Conservation (phyloP, 495 filamentous ascomycete genomes). For the Aspergillus haitiensis region DNA sequence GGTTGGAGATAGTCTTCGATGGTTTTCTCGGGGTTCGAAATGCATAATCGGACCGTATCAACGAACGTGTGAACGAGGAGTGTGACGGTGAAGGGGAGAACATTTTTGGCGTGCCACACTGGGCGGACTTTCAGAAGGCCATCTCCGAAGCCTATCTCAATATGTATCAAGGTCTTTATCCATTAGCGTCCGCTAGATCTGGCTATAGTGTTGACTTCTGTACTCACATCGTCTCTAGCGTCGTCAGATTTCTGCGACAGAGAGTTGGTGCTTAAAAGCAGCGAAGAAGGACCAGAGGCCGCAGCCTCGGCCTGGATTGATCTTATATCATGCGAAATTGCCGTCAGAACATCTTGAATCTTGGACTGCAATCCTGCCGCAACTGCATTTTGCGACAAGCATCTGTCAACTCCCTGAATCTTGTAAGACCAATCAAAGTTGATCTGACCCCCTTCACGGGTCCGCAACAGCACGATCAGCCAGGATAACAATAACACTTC, state of each 20-base stretch:
- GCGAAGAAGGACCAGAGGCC: conserved; percentile 11
- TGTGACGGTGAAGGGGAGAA: conserved; percentile 36
- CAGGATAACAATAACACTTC: conserved; percentile 46
- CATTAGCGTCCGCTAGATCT: neutral
- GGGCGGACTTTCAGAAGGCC: conserved; percentile 30
- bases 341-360: conserved; percentile 22
- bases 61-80: conserved; percentile 32
- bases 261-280: conserved; percentile 36
- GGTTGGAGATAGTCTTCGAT: conserved; percentile 32
- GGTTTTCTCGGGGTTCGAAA: conserved; percentile 23
- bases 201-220: neutral
- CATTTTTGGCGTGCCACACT: conserved; percentile 30
- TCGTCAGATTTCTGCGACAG: conserved; percentile 23
- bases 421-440: conserved; percentile 42
- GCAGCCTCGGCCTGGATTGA: conserved; percentile 1
- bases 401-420: neutral
- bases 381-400: conserved; percentile 27
- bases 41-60: conserved; percentile 33
- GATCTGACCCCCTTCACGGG: conserved; percentile 38
- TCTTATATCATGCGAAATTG: conserved; percentile 27
- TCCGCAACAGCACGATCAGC: conserved; percentile 43
- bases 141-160: conserved; percentile 31
- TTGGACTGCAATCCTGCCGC: conserved; percentile 29
- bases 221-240: conserved; percentile 31
- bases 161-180: conserved; percentile 25